Conservation (phyloP, 495 filamentous ascomycete species). For the Chaetomidium leptoderma region DNA sequence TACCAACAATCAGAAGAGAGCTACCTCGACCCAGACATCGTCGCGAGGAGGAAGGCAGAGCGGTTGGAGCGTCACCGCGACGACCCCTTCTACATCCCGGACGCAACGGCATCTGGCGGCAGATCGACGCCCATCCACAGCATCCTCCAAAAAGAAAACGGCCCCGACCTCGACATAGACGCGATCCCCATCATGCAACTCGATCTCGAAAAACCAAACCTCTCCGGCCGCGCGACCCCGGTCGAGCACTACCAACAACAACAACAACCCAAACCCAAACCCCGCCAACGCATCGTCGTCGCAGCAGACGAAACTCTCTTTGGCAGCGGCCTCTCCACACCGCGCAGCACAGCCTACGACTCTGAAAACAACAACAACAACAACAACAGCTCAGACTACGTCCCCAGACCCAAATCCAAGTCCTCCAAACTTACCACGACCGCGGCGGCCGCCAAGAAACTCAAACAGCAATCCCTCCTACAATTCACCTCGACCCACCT, state of each 20-base stretch:
- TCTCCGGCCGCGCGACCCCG: slow-evolving; percentile 12
- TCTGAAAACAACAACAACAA: slow-evolving; percentile 40
- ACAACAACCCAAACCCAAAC: slow-evolving; percentile 27
- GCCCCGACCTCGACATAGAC: slow-evolving; percentile 79
- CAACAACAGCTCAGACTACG: slow-evolving; percentile 32
- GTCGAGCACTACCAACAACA: not conserved
- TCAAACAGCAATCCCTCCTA: slow-evolving; percentile 54
- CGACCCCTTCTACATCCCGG: slow-evolving; percentile 90
- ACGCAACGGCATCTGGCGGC: slow-evolving; percentile 45
- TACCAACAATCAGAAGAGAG: slow-evolving; percentile 62
- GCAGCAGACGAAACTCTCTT: slow-evolving; percentile 55
- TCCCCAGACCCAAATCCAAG: slow-evolving; percentile 29
- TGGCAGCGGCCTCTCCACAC: slow-evolving; percentile 39
- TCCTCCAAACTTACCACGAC: slow-evolving; percentile 10
- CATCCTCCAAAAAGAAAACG: slow-evolving; percentile 62
- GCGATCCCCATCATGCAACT: slow-evolving; percentile 93
- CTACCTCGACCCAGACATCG: slow-evolving; percentile 58
- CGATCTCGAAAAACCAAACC: slow-evolving; percentile 55
- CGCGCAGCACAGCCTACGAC: slow-evolving; percentile 36
- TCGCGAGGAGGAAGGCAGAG: slow-evolving; percentile 61
- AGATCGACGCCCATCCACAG: slow-evolving; percentile 67
- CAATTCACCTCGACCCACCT: slow-evolving; percentile 83
- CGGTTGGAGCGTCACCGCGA: slow-evolving; percentile 76
- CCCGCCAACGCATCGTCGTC: slow-evolving; percentile 53
- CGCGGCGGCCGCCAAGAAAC: slow-evolving; percentile 28